Conservation (phyloP, 441 rosid species). For the Syzygium syzygioides region DNA sequence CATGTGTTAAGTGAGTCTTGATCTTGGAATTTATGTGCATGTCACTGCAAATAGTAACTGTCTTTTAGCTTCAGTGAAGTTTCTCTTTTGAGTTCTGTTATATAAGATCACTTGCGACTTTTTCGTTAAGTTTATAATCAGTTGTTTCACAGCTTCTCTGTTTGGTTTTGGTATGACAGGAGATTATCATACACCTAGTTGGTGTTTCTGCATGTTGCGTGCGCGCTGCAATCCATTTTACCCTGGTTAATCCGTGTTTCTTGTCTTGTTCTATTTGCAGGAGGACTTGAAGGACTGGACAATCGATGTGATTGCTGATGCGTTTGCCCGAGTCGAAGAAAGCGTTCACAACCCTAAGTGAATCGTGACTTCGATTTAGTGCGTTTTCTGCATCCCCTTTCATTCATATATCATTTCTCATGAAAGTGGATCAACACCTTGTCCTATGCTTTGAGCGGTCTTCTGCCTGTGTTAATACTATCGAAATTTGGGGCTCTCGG, state of each 20-base stretch:
- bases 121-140: not conserved
- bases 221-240: not conserved
- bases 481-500: not conserved
- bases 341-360: conserved; percentile 34
- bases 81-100: not conserved
- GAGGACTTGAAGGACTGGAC: conserved; percentile 86
- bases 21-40: not conserved
- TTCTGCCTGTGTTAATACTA: not conserved
- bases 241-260: not conserved
- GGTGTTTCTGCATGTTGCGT: not conserved
- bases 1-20: not conserved
- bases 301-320: conserved; percentile 80
- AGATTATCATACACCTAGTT: not conserved
- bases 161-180: not conserved
- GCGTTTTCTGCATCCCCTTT: not conserved
- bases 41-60: not conserved
- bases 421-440: not conserved
- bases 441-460: not conserved
- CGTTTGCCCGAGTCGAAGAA: conserved; percentile 71
- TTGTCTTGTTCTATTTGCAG: conserved; percentile 25
- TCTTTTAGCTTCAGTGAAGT: not conserved
- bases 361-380: not conserved
- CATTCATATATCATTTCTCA: conserved; percentile 6
- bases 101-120: not conserved
- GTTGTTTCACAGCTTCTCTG: not conserved